A percentile compares a stretch with the other conserved stretches of the same genome.
phyloP scores from a whole-genome alignment of 495 filamentous ascomycete species.

The Hypoxylon perforatum region DNA sequence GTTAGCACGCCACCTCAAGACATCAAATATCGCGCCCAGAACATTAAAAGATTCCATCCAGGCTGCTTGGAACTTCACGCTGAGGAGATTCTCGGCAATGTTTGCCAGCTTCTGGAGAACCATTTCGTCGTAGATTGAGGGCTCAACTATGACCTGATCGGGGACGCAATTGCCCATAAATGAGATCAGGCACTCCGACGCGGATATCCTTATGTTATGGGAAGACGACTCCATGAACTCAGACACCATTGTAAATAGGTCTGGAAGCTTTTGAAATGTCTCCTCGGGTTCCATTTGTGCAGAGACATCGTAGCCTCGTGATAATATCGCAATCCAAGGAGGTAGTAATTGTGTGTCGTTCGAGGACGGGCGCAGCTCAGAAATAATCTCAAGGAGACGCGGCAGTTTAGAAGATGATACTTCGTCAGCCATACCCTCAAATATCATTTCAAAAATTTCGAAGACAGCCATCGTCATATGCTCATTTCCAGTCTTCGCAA shows the following conservation, averaged over 20 bases:
- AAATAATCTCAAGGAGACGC: constrained; percentile 83
- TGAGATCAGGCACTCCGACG: constrained; percentile 93
- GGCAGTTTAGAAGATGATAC: constrained; percentile 89
- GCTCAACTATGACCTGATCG: constrained; percentile 78
- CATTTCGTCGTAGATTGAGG: constrained; percentile 89
- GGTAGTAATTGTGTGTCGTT: constrained; percentile 93
- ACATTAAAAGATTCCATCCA: constrained; percentile 97
- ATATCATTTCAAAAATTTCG: constrained; percentile 96
- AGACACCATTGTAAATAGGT: constrained; percentile 79
- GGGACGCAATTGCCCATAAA: constrained; percentile 91
- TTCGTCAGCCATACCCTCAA: constrained; percentile 87
- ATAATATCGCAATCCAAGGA: constrained; percentile 95
- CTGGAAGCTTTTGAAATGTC: constrained; percentile 87
- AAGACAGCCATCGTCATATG: constrained; percentile 96
- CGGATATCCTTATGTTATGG: constrained; percentile 90
- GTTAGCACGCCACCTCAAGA: constrained; percentile 82
- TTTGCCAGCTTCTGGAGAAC: constrained; percentile 78
- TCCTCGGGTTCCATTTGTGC: constrained; percentile 85
- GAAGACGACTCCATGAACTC: constrained; percentile 85
- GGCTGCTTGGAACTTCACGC: constrained; percentile 89
- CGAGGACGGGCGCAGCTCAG: constrained; percentile 86
- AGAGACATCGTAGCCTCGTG: constrained; percentile 92
- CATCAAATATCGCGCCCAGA: constrained; percentile 84
- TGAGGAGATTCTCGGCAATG: constrained; percentile 75
- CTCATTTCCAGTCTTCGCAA: constrained; percentile 88